Base-by-base conservation (phyloP, 1,284 basidiomycete genomes). In the Thelephora terrestris region DNA sequence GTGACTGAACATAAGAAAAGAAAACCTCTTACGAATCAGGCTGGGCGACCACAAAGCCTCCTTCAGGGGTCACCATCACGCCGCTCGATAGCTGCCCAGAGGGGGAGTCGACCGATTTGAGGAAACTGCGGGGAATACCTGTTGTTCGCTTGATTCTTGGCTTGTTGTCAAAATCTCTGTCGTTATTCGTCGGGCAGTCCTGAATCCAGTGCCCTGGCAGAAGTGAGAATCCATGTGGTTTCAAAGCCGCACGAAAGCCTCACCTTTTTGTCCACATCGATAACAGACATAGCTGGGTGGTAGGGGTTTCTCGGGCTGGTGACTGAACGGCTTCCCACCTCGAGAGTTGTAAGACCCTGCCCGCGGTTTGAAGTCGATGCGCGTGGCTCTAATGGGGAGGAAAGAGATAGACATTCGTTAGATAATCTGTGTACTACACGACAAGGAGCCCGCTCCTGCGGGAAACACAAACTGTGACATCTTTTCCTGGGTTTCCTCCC, bases 261-360 rank as follows among this genome's bases (percentile, higher is more conserved):
- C 59, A 92, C 91, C 93, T 79, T 97, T 96, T 68, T 96, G 88
- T 38, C 94, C 94, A 68, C 96, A 99, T 36, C 96, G 84, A 66
- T 98, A 98, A 64, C 96, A 99, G n/a, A 99, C 93, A 69, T 99
- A 99, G 48, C 94, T 96, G 4, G 87, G 76, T 17, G 93, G 93
- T 7, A 95, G 71, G 24, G 85, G 82, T 52, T 79, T 74, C 50
- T 88, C 83, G 54, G 70, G 66, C 50, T 75, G 73, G 10, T 71
- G 56, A 35, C 58, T 57, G 57, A 70, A 73, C 7, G 81, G 73
- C 58, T 84, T 85, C 50, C 79, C 81, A 45, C 80, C 80, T 35
- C 82, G 74, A 50, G 64, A 57, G n/a, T 46, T 59, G 51, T 75
- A 74, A 23, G 74, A 71, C 43, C 76, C 76, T 44, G 83, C 81